These are phyloP conservation scores for Pseudopithomyces maydicus DNA, from an alignment of 2,329 filamentous ascomycete genomes.

Conservation along the genomic window DNA sequence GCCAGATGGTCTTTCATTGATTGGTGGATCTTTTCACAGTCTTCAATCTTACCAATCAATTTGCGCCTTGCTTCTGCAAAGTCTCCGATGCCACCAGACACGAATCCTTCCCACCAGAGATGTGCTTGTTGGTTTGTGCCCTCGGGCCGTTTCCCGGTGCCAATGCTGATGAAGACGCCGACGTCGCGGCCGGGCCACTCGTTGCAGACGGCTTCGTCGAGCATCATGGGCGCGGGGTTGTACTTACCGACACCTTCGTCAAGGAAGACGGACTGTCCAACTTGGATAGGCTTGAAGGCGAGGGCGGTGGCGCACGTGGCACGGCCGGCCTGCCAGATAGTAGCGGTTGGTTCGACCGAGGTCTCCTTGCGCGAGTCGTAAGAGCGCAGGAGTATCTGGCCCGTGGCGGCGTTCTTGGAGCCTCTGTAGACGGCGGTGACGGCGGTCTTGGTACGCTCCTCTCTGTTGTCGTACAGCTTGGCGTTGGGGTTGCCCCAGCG, in stretches of 20 bases:
- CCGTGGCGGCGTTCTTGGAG: slow-evolving; percentile 66
- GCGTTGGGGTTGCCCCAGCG: slow-evolving; percentile 84
- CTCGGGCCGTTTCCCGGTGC: slow-evolving; percentile 84
- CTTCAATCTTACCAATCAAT: slow-evolving; percentile 91
- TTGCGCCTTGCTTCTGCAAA: slow-evolving; percentile 88
- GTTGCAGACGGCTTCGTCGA: slow-evolving; percentile 89
- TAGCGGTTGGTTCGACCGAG: slow-evolving; percentile 88
- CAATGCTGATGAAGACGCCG: slow-evolving; percentile 89
- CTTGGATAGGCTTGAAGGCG: slow-evolving; percentile 93
- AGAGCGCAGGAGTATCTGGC: slow-evolving; percentile 79
- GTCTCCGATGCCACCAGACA: slow-evolving; percentile 72
- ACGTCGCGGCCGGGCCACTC: slow-evolving; percentile 95
- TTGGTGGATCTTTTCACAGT: slow-evolving; percentile 88
- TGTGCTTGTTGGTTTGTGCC: slow-evolving; percentile 71
- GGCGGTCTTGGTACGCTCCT: slow-evolving; percentile 86
- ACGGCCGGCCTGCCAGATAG: slow-evolving; percentile 94
- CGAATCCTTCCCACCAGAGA: slow-evolving; percentile 91
- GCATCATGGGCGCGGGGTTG: slow-evolving; percentile 82
- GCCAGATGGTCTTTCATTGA: slow-evolving; percentile 82
- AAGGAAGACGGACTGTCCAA: slow-evolving; percentile 91
- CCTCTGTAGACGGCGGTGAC: slow-evolving; percentile 92
- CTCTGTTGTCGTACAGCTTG: slow-evolving; percentile 82
- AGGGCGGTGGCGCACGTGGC: slow-evolving; percentile 91
- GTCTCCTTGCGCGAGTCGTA: slow-evolving; percentile 95
- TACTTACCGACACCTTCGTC: slow-evolving; percentile 92